These are phyloP conservation scores for Stephania japonica DNA, from an alignment of 164 flowering plant genomes.

Conservation along the genomic window DNA sequence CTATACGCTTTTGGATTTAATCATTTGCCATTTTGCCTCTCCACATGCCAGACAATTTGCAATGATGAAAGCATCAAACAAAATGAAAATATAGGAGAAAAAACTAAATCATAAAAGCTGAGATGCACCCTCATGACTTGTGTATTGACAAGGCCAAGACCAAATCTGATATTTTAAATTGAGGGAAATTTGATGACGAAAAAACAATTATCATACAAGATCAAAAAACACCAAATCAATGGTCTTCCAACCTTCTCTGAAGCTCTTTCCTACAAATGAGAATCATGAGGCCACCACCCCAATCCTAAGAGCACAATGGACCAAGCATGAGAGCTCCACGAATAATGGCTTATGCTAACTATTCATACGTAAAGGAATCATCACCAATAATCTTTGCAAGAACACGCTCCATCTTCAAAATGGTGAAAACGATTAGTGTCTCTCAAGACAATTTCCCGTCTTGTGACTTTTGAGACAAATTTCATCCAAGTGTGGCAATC, in stretches of 20 bases:
- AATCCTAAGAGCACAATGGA: not conserved
- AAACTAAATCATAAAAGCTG: too few relatives aligned
- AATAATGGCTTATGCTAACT: not conserved
- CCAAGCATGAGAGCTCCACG: not conserved
- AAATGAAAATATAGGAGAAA: too few relatives aligned
- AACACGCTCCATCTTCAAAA: conserved; percentile 1
- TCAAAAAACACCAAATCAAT: not conserved
- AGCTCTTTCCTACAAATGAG: not conserved
- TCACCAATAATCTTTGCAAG: conserved; percentile 4
- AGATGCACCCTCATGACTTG: too few relatives aligned
- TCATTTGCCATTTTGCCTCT: not conserved
- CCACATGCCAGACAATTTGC: not conserved
- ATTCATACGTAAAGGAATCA: not conserved
- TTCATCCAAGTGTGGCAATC: conserved; percentile 4
- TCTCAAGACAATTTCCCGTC: not conserved
- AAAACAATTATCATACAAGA: not conserved
- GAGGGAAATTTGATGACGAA: not conserved
- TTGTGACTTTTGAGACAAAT: conserved; percentile 1
- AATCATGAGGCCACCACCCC: not conserved
- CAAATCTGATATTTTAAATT: not conserved
- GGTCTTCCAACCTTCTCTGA: not conserved
- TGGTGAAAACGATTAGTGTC: conserved; percentile 1
- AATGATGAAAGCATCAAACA: too few relatives aligned
- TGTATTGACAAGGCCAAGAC: not conserved
- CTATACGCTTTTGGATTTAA: not conserved